phyloP scores from a whole-genome alignment of 805 yeast genomes.

The Debaryomyces hansenii region DNA sequence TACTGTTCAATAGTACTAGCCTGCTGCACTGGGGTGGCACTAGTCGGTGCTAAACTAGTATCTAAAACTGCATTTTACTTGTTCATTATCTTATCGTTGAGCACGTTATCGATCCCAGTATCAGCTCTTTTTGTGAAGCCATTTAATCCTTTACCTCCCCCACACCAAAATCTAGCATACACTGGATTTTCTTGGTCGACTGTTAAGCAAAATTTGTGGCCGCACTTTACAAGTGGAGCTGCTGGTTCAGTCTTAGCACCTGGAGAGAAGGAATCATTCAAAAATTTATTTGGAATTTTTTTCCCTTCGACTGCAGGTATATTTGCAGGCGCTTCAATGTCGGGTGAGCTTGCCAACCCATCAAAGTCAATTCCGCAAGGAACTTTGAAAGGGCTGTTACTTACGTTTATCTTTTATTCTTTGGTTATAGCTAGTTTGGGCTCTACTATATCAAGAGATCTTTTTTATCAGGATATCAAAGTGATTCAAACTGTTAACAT shows the following conservation, averaged over 20 bases:
- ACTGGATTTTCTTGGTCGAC: constrained; percentile 77
- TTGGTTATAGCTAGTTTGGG: constrained; percentile 84
- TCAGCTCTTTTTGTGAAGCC: constrained; percentile 70
- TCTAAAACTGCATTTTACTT: constrained; percentile 78
- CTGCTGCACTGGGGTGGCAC: constrained; percentile 70
- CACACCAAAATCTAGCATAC: constrained; percentile 47
- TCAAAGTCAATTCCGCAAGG: constrained; percentile 90
- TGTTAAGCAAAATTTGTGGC: constrained; percentile 64
- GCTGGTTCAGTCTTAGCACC: constrained; percentile 75
- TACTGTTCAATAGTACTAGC: constrained; percentile 74
- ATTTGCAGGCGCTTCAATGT: constrained; percentile 98
- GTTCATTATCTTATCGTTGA: constrained; percentile 62
- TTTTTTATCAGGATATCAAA: constrained; percentile 77
- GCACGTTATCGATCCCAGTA: constrained; percentile 80
- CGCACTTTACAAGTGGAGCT: constrained; percentile 84
- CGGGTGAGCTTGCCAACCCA: constrained; percentile 86
- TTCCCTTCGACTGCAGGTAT: constrained; percentile 99
- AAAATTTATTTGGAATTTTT: constrained; percentile 87
- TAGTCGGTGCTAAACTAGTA: constrained; percentile 79
- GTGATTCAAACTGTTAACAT: constrained; percentile 80
- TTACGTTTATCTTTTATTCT: constrained; percentile 76
- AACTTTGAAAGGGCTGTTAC: constrained; percentile 77
- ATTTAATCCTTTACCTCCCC: constrained; percentile 49
- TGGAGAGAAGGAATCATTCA: constrained; percentile 64
- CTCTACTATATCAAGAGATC: constrained; percentile 71